Evolutionary conservation across 2,329 filamentous ascomycete species (phyloP).

Genomic region (Pseudogymnoascus verrucosus): DNA sequence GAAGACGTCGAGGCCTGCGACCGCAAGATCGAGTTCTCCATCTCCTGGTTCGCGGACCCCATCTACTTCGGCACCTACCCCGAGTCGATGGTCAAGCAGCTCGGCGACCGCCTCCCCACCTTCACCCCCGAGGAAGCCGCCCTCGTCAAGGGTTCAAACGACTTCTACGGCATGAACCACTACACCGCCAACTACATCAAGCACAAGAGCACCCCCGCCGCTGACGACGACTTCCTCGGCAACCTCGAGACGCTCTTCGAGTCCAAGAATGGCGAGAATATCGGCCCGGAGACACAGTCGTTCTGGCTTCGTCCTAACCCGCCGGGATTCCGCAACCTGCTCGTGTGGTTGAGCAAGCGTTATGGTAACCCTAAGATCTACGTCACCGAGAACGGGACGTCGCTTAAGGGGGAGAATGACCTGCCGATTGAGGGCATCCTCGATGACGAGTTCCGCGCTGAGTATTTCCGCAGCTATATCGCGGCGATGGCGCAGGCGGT

Average conservation of each 20-base stretch:
- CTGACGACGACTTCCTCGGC: slow-evolving; percentile 61
- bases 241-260: slow-evolving; percentile 66
- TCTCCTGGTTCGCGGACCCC: slow-evolving; percentile 82
- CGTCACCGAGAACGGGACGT: slow-evolving; percentile 84
- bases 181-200: slow-evolving; percentile 85
- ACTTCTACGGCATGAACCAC: slow-evolving; percentile 94
- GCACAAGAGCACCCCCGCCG: slow-evolving; percentile 54
- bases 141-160: slow-evolving; percentile 77
- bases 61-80: slow-evolving; percentile 82
- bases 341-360: slow-evolving; percentile 69
- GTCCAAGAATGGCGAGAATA: slow-evolving; percentile 63
- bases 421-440: slow-evolving; percentile 62
- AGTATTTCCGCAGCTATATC: slow-evolving; percentile 74
- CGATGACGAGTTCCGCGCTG: slow-evolving; percentile 71
- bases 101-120: slow-evolving; percentile 66
- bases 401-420: slow-evolving; percentile 74
- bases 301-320: slow-evolving; percentile 73
- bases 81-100: slow-evolving; percentile 72
- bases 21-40: slow-evolving; percentile 80
- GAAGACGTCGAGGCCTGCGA: slow-evolving; percentile 66
- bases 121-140: slow-evolving; percentile 66
- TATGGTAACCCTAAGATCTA: slow-evolving; percentile 73
- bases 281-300: slow-evolving; percentile 76
- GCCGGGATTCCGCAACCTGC: slow-evolving; percentile 66
- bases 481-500: slow-evolving; percentile 67